Evolutionary conservation across 164 flowering plant genomes (phyloP).

Genomic region (Houttuynia cordata): DNA sequence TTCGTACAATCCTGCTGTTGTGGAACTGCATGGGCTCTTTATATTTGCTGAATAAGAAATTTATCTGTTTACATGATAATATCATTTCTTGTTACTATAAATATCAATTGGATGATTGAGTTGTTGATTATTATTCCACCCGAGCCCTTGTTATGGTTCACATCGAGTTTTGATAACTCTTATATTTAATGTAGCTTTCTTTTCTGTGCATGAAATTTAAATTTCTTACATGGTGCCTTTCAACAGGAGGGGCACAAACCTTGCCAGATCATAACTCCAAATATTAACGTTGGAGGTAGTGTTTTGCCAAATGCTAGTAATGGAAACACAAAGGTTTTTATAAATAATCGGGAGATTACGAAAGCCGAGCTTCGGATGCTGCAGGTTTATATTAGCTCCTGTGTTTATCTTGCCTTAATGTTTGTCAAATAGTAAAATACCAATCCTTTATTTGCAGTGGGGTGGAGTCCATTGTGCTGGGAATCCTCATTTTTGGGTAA

Average conservation of each 20-base stretch:
- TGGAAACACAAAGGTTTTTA: conserved; percentile 78
- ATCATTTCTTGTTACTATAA: too few relatives aligned
- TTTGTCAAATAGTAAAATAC: neutral
- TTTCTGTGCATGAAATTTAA: neutral
- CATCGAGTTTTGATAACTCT: neutral
- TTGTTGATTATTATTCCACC: too few relatives aligned
- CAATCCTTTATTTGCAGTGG: conserved; percentile 31
- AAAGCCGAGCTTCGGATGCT: conserved; percentile 80
- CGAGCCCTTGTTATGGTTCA: neutral
- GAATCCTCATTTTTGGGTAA: conserved; percentile 91
- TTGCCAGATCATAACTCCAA: conserved; percentile 63
- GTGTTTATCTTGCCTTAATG: neutral
- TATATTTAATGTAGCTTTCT: neutral
- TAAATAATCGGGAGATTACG: conserved; percentile 90
- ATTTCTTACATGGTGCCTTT: too few relatives aligned
- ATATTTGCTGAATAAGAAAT: too few relatives aligned
- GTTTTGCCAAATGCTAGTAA: conserved; percentile 70
- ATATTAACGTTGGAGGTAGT: conserved; percentile 71
- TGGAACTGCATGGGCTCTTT: too few relatives aligned
- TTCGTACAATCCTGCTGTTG: too few relatives aligned
- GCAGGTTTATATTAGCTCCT: conserved; percentile 36
- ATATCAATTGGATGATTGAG: too few relatives aligned
- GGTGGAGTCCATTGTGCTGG: conserved; percentile 98
- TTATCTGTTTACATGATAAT: too few relatives aligned
- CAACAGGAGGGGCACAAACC: conserved; percentile 93